A percentile compares a stretch with the other conserved stretches of the same genome.
phyloP scores from a whole-genome alignment of 2,329 filamentous ascomycete species.

The Helotiales sp. region DNA sequence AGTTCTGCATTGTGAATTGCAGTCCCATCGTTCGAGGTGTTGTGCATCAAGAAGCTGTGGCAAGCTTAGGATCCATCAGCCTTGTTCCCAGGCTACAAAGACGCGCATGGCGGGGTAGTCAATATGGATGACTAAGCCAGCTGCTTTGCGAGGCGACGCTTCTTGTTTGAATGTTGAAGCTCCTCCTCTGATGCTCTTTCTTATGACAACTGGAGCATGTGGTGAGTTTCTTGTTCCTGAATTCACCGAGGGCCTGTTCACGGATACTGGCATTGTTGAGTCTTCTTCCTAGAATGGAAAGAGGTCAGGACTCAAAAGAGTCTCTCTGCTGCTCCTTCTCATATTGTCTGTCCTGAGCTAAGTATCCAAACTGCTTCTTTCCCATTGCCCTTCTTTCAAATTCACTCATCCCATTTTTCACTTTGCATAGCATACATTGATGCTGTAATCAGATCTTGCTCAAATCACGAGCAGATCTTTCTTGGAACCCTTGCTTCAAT shows the following conservation, averaged over 20 bases:
- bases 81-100: constrained; percentile 24
- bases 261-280: too few relatives aligned
- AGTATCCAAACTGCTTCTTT: background rate
- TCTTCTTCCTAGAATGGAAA: background rate
- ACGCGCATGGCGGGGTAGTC: constrained; percentile 23
- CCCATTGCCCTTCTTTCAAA: constrained; percentile 10
- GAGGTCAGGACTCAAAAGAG: background rate
- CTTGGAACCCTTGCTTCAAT: constrained; percentile 31
- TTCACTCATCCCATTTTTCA: constrained; percentile 28
- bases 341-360: background rate
- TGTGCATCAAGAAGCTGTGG: background rate
- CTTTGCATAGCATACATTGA: constrained; percentile 32
- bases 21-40: constrained; percentile 26
- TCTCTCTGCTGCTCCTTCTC: background rate
- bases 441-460: constrained; percentile 26
- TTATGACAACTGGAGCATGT: background rate
- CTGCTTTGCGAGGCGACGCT: background rate
- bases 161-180: background rate
- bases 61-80: constrained; percentile 16
- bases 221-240: background rate
- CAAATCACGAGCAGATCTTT: constrained; percentile 28
- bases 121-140: background rate
- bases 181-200: background rate
- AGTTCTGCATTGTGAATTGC: constrained; percentile 56
- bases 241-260: too few relatives aligned